phyloP scores from a whole-genome alignment of 352 stramenopile genomes.

The Phytophthora pluvialis region DNA sequence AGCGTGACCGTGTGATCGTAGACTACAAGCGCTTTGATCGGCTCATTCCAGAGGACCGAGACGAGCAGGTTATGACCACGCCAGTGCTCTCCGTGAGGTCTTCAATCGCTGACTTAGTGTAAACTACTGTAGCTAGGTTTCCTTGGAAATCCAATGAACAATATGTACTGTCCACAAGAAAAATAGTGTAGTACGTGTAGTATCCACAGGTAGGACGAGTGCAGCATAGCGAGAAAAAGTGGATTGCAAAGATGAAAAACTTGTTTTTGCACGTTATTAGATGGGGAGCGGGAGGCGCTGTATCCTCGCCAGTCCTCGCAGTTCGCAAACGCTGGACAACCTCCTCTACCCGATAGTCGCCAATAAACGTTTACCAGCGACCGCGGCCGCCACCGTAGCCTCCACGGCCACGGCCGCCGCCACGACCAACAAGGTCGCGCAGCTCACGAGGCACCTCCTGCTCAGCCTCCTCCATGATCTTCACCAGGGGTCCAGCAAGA shows the following conservation, averaged over 20 bases:
- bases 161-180: background rate
- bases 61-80: slow-evolving; percentile 35
- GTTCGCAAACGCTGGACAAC: background rate
- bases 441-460: slow-evolving; percentile 91
- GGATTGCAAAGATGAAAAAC: background rate
- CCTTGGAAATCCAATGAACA: background rate
- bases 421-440: slow-evolving; percentile 65
- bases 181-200: background rate
- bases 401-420: slow-evolving; percentile 65
- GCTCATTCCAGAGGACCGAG: slow-evolving; percentile 46
- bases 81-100: slow-evolving; percentile 29
- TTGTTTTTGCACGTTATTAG: slow-evolving; percentile 34
- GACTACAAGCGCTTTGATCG: slow-evolving; percentile 76
- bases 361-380: slow-evolving; percentile 54
- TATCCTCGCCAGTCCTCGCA: slow-evolving; percentile 12
- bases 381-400: slow-evolving; percentile 53
- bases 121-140: background rate
- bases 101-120: slow-evolving; percentile 24
- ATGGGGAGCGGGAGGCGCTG: slow-evolving; percentile 10
- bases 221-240: background rate
- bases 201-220: too few relatives aligned
- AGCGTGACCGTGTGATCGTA: slow-evolving; percentile 67
- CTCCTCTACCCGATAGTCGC: slow-evolving; percentile 6
- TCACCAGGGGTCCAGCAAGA: slow-evolving; percentile 83
- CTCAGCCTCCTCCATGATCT: slow-evolving; percentile 89